These are phyloP conservation scores for Alternaria gansuensis DNA, from an alignment of 2,329 filamentous ascomycete genomes.

Conservation along the genomic window DNA sequence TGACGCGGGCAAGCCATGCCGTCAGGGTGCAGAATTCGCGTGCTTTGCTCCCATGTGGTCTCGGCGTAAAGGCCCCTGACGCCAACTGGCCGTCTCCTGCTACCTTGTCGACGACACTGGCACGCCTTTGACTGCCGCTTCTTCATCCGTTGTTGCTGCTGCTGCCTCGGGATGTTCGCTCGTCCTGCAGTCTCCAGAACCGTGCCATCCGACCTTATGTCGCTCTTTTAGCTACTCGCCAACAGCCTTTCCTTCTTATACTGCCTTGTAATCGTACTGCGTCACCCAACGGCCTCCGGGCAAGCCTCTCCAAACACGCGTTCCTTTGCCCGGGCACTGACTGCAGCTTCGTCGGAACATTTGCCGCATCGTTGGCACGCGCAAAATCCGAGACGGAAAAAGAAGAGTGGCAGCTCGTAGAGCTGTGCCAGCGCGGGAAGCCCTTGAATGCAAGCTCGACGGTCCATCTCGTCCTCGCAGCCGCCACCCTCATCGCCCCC, in stretches of 20 bases:
- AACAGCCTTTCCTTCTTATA: conserved; percentile 49
- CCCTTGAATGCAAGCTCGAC: conserved; percentile 55
- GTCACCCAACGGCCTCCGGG: conserved; percentile 35
- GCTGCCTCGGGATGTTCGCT: conserved; percentile 48
- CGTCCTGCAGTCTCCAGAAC: conserved; percentile 41
- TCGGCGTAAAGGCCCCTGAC: conserved; percentile 18
- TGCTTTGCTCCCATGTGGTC: conserved; percentile 18
- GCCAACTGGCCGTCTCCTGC: conserved; percentile 18
- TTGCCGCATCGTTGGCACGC: conserved; percentile 32
- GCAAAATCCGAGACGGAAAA: conserved; percentile 29
- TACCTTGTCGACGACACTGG: conserved; percentile 30
- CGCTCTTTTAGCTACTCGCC: conserved; percentile 49
- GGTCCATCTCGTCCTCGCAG: conserved; percentile 44
- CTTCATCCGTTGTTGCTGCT: conserved; percentile 37
- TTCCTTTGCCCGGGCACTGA: conserved; percentile 17
- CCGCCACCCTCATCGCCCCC: conserved; percentile 50
- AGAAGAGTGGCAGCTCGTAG: conserved; percentile 28
- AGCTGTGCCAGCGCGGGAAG: conserved; percentile 28
- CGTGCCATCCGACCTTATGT: conserved; percentile 48
- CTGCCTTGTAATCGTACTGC: conserved; percentile 40
- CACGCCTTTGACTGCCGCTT: conserved; percentile 31
- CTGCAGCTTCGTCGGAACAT: conserved; percentile 19
- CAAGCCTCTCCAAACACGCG: conserved; percentile 26
- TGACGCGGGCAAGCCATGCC: neutral
- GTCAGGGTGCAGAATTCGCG: conserved; percentile 11